Conservation (phyloP, 2,329 filamentous ascomycete genomes). For the Aspergillus sclerotialis region DNA sequence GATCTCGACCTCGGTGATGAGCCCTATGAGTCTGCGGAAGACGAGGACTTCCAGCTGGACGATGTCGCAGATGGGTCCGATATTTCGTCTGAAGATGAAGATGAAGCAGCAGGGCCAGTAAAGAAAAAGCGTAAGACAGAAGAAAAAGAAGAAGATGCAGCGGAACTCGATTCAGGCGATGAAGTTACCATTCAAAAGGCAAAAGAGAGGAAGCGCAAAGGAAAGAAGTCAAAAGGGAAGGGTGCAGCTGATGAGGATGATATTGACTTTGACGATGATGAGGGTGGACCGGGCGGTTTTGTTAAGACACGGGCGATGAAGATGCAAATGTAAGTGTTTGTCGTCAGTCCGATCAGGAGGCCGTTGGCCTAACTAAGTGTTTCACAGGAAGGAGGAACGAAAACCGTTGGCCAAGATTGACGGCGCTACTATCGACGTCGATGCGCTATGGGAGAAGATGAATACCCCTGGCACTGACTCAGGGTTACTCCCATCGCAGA, state of each 20-base stretch:
- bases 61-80: slow-evolving; percentile 27
- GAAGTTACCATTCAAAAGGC: slow-evolving; percentile 49
- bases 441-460: slow-evolving; percentile 49
- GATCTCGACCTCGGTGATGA: slow-evolving; percentile 26
- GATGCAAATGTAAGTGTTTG: slow-evolving; percentile 37
- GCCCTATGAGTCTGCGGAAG: slow-evolving; percentile 30
- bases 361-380: neutral
- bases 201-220: slow-evolving; percentile 34
- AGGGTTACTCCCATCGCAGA: slow-evolving; percentile 8
- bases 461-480: slow-evolving; percentile 27
- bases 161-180: slow-evolving; percentile 49
- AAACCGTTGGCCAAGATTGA: slow-evolving; percentile 42
- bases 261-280: slow-evolving; percentile 31
- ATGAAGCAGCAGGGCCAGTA: slow-evolving; percentile 21
- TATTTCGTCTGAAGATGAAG: slow-evolving; percentile 23
- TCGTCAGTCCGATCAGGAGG: neutral
- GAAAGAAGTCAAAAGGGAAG: slow-evolving; percentile 22
- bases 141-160: slow-evolving; percentile 21
- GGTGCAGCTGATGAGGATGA: slow-evolving; percentile 31
- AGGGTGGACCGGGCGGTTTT: slow-evolving; percentile 43
- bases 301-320: slow-evolving; percentile 50
- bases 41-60: slow-evolving; percentile 33
- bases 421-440: slow-evolving; percentile 49
- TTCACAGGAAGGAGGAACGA: slow-evolving; percentile 39
- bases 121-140: slow-evolving; percentile 33